Percentiles rank a stretch among this genome's conserved stretches.
Evolutionary conservation across 768 basidiomycete species (phyloP).

Genomic region (Pleurotus sapidus): DNA sequence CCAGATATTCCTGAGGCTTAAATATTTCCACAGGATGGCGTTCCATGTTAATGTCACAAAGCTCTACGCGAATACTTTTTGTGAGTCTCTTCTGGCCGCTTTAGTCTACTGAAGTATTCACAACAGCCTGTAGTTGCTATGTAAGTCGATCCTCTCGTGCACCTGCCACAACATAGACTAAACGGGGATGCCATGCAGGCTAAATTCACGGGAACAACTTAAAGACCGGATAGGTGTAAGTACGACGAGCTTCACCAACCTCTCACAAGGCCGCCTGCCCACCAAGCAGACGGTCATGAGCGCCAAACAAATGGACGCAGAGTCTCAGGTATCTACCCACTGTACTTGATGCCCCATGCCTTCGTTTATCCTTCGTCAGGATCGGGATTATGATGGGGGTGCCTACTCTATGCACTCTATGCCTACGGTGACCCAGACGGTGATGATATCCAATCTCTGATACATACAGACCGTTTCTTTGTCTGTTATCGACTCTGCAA

Average conservation of each 20-base stretch:
- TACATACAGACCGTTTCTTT: too few relatives aligned
- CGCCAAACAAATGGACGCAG: slow-evolving; percentile 3
- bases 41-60: slow-evolving; percentile 48
- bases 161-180: neutral
- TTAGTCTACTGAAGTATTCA: neutral
- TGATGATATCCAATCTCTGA: slow-evolving; percentile 20
- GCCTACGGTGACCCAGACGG: slow-evolving; percentile 20
- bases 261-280: neutral
- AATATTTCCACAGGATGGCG: slow-evolving; percentile 31
- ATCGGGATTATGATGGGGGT: neutral
- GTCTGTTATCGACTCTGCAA: too few relatives aligned
- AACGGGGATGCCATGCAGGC: slow-evolving; percentile 10
- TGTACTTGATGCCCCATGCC: neutral
- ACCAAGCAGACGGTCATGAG: slow-evolving; percentile 6
- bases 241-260: slow-evolving; percentile 2
- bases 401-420: slow-evolving; percentile 9
- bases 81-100: slow-evolving; percentile 31
- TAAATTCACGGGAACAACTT: slow-evolving; percentile 18
- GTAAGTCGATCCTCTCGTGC: slow-evolving; percentile 22
- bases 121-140: slow-evolving; percentile 26
- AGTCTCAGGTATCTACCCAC: neutral
- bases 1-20: neutral
- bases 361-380: neutral
- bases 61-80: slow-evolving; percentile 48
- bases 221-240: slow-evolving; percentile 14